A percentile compares a stretch with the other conserved stretches of the same genome.
Evolutionary conservation across 1,284 basidiomycete genomes (phyloP).

Genomic region (Neotropicomus parvogracilis): DNA sequence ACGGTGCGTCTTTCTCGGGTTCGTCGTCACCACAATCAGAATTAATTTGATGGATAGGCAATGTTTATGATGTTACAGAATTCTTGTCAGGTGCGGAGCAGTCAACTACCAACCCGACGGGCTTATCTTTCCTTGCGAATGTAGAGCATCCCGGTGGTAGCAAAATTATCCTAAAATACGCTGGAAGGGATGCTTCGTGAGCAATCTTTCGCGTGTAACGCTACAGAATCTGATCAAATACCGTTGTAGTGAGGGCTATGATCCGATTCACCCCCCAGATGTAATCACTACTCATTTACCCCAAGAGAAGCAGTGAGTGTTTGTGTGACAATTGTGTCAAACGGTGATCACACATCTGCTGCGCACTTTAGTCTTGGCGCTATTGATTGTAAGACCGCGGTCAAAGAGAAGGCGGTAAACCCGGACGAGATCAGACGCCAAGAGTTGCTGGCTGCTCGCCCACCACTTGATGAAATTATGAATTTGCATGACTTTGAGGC

Average conservation of each 20-base stretch:
- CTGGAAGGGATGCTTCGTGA: slow-evolving; percentile 71
- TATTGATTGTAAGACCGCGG: slow-evolving; percentile 46
- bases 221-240: neutral
- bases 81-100: slow-evolving; percentile 50
- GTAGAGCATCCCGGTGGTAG: slow-evolving; percentile 54
- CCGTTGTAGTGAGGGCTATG: slow-evolving; percentile 48
- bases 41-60: slow-evolving; percentile 35
- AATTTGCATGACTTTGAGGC: slow-evolving; percentile 62
- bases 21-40: neutral
- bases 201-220: slow-evolving; percentile 12
- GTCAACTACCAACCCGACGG: slow-evolving; percentile 3
- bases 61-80: slow-evolving; percentile 71
- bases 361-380: slow-evolving; percentile 31
- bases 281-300: slow-evolving; percentile 61
- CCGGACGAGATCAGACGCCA: slow-evolving; percentile 42
- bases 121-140: neutral
- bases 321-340: neutral
- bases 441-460: slow-evolving; percentile 41
- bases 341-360: neutral
- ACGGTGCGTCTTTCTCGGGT: slow-evolving; percentile 41
- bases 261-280: slow-evolving; percentile 63
- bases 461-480: neutral
- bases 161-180: slow-evolving; percentile 65
- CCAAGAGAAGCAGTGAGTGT: slow-evolving; percentile 44
- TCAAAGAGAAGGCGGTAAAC: slow-evolving; percentile 44